Percentiles rank a stretch among this genome's conserved stretches.
phyloP scores from a whole-genome alignment of 306 rosid species.

The Ceratonia siliqua region DNA sequence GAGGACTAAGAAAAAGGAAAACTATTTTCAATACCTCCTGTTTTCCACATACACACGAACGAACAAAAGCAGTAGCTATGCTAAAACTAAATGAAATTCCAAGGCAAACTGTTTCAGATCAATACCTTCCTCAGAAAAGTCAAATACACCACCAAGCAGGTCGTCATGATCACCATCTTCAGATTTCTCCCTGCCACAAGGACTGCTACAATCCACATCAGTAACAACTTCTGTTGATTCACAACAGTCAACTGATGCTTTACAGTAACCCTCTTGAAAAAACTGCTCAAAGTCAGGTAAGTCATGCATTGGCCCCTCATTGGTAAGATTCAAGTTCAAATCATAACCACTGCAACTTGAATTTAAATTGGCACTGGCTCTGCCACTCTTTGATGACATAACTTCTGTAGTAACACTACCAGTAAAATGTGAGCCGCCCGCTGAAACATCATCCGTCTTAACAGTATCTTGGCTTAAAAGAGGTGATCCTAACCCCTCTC shows the following conservation, averaged over 20 bases:
- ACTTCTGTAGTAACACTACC: slow-evolving; percentile 46
- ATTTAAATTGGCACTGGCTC: slow-evolving; percentile 53
- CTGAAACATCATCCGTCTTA: slow-evolving; percentile 41
- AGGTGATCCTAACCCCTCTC: slow-evolving; percentile 44
- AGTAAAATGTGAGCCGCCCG: slow-evolving; percentile 46
- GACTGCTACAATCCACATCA: slow-evolving; percentile 70
- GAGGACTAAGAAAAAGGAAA: slow-evolving; percentile 1
- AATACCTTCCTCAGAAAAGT: slow-evolving; percentile 90
- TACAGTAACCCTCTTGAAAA: slow-evolving; percentile 83
- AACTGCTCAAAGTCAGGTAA: slow-evolving; percentile 66
- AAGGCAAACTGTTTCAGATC: slow-evolving; percentile 21
- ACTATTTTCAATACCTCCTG: background rate
- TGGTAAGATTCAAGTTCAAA: slow-evolving; percentile 58
- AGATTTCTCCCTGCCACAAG: slow-evolving; percentile 70
- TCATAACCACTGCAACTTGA: slow-evolving; percentile 62
- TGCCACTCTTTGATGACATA: slow-evolving; percentile 51
- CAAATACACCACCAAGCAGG: slow-evolving; percentile 84
- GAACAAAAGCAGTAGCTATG: background rate
- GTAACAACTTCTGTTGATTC: slow-evolving; percentile 59
- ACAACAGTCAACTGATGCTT: slow-evolving; percentile 55
- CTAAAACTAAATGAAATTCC: slow-evolving; percentile 22
- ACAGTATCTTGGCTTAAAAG: slow-evolving; percentile 39
- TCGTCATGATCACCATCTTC: slow-evolving; percentile 74
- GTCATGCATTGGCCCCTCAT: slow-evolving; percentile 63
- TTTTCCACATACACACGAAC: background rate